These are phyloP conservation scores for Clitoria ternatea DNA, from an alignment of 306 rosid genomes.

Conservation along the genomic window DNA sequence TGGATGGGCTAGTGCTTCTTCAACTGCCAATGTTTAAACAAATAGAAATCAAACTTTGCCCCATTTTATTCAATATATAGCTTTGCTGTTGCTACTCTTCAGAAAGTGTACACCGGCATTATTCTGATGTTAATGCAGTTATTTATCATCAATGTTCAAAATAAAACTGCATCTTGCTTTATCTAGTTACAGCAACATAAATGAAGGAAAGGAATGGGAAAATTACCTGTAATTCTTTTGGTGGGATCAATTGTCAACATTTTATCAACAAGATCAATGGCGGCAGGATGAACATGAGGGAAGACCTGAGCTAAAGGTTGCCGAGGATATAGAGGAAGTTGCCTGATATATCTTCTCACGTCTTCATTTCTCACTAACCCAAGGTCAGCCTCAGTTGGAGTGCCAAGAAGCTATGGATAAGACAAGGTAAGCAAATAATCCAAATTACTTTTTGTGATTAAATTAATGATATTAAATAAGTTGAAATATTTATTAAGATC, in stretches of 20 bases:
- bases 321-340: slow-evolving; percentile 75
- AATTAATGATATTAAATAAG: not conserved
- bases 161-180: not conserved
- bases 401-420: slow-evolving; percentile 78
- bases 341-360: slow-evolving; percentile 76
- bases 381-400: slow-evolving; percentile 90
- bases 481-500: not conserved
- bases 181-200: not conserved
- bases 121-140: slow-evolving; percentile 5
- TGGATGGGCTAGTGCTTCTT: slow-evolving; percentile 94
- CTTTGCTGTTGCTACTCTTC: slow-evolving; percentile 10
- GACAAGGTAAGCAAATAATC: slow-evolving; percentile 29
- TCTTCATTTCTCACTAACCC: slow-evolving; percentile 81
- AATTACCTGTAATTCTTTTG: slow-evolving; percentile 80
- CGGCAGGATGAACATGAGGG: slow-evolving; percentile 82
- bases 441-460: slow-evolving; percentile 14
- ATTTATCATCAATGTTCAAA: not conserved
- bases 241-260: slow-evolving; percentile 93
- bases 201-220: slow-evolving; percentile 20
- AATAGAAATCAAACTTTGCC: not conserved
- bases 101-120: slow-evolving; percentile 8
- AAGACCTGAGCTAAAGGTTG: slow-evolving; percentile 66
- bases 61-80: not conserved
- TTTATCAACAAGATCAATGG: slow-evolving; percentile 85
- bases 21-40: slow-evolving; percentile 56